phyloP scores from a whole-genome alignment of 768 basidiomycete species.

The Tylopilus plumbeoviolaceoides region DNA sequence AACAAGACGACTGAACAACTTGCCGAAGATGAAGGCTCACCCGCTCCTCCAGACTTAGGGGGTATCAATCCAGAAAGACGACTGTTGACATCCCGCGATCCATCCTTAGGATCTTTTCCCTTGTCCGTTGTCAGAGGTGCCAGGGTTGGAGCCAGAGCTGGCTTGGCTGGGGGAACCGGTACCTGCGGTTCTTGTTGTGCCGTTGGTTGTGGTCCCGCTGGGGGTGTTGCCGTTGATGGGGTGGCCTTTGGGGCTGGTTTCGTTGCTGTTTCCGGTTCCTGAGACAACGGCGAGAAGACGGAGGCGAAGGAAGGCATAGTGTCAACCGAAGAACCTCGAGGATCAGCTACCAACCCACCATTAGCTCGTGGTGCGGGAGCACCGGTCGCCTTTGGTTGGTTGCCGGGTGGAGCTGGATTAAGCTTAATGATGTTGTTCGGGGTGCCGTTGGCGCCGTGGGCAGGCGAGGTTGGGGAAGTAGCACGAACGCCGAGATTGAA shows the following conservation, averaged over 20 bases:
- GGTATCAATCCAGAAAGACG: neutral
- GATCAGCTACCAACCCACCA: conserved; percentile 31
- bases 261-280: neutral
- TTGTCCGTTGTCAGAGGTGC: conserved; percentile 3
- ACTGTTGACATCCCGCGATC: neutral
- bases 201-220: neutral
- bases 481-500: conserved; percentile 27
- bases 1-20: conserved; percentile 20
- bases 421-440: conserved; percentile 17
- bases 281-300: conserved; percentile 3
- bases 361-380: conserved; percentile 20
- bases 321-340: conserved; percentile 22
- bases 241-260: neutral
- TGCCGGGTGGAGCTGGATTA: conserved; percentile 13
- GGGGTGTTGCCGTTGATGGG: neutral
- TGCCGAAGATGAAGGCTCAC: conserved; percentile 33
- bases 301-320: conserved; percentile 16
- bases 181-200: neutral
- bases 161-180: neutral
- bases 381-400: conserved; percentile 21
- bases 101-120: conserved; percentile 9
- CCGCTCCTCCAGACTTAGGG: conserved; percentile 17
- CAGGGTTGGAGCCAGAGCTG: neutral
- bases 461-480: conserved; percentile 17
- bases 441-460: conserved; percentile 13